These are phyloP conservation scores for Pseudogymnoascus sp. DNA, from an alignment of 2,329 filamentous ascomycete species.

Conservation along the genomic window DNA sequence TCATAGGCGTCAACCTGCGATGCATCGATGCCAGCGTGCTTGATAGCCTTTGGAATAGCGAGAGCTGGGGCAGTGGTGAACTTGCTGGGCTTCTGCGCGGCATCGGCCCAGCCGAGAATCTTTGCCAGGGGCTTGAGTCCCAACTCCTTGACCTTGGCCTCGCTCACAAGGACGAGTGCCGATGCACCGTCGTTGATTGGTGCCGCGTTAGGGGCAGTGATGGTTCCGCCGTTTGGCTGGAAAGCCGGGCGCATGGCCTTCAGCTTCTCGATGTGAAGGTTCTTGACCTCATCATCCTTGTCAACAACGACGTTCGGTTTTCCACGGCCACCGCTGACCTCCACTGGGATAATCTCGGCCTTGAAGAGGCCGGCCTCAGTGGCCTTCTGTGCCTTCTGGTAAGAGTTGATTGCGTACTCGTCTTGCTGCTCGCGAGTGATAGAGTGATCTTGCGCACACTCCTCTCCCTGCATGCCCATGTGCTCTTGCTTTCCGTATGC, in stretches of 20 bases:
- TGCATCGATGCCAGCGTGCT: constrained; percentile 77
- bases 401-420: constrained; percentile 89
- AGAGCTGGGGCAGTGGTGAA: constrained; percentile 93
- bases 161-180: constrained; percentile 86
- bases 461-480: constrained; percentile 90
- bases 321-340: constrained; percentile 79
- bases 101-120: constrained; percentile 96
- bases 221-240: constrained; percentile 70
- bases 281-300: constrained; percentile 92
- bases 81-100: constrained; percentile 81
- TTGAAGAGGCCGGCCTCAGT: constrained; percentile 74
- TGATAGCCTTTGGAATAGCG: constrained; percentile 93
- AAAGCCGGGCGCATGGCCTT: constrained; percentile 78
- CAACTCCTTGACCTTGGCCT: constrained; percentile 87
- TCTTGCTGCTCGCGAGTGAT: constrained; percentile 83
- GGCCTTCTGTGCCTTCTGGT: constrained; percentile 86
- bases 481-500: constrained; percentile 88
- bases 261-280: constrained; percentile 78
- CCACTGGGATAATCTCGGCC: constrained; percentile 80
- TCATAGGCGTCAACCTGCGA: constrained; percentile 86
- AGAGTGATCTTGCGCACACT: constrained; percentile 77
- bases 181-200: constrained; percentile 93
- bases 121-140: constrained; percentile 87
- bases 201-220: constrained; percentile 93
- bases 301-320: constrained; percentile 77